phyloP scores from a whole-genome alignment of 108 stramenopile species.

The Fistulifera solaris region DNA sequence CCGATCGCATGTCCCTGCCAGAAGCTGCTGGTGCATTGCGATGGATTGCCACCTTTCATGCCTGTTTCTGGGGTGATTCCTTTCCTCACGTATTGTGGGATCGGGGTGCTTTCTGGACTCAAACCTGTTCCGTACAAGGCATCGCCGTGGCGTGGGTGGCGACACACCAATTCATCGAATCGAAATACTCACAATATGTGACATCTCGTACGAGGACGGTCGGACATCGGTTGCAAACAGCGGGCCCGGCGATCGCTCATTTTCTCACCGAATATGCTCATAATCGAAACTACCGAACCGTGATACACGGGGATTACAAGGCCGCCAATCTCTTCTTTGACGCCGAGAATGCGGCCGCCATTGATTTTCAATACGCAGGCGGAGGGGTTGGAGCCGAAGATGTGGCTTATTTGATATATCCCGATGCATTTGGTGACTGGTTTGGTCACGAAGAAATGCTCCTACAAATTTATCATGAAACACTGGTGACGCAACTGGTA shows the following conservation, averaged over 20 bases:
- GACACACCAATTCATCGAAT: not conserved
- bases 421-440: conserved; percentile 10
- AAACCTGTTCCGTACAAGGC: not conserved
- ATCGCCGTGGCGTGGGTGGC: not conserved
- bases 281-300: not conserved
- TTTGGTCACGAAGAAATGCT: conserved; percentile 1
- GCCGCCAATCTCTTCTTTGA: conserved; percentile 18
- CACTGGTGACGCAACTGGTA: conserved; percentile 7
- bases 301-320: conserved; percentile 26
- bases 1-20: not conserved
- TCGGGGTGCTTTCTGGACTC: not conserved
- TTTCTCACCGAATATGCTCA: conserved; percentile 4
- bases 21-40: not conserved
- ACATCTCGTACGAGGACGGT: not conserved
- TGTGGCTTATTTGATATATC: conserved; percentile 12
- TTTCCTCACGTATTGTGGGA: conserved; percentile 1
- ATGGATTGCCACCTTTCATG: conserved; percentile 5
- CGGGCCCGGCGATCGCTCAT: conserved; percentile 4
- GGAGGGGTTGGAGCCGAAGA: conserved; percentile 13
- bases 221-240: not conserved
- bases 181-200: not conserved
- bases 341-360: conserved; percentile 1
- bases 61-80: not conserved
- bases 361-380: conserved; percentile 16
- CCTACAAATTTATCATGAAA: conserved; percentile 6